These are phyloP conservation scores for Hirsutella thompsonii DNA, from an alignment of 2,329 filamentous ascomycete genomes.

Conservation along the genomic window DNA sequence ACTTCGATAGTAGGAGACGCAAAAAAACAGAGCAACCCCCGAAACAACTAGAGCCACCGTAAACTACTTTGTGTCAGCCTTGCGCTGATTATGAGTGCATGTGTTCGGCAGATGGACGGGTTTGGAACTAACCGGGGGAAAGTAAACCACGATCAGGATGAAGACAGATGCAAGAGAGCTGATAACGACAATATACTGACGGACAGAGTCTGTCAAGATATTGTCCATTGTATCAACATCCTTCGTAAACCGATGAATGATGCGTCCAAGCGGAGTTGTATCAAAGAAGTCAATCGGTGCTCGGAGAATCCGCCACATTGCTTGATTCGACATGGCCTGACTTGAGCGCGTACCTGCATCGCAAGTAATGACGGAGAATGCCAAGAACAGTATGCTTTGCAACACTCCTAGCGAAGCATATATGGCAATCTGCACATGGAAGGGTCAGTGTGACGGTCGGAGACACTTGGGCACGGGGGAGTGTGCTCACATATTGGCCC, in stretches of 20 bases:
- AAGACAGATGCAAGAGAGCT: no score
- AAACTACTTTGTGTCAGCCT: no score
- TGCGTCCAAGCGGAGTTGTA: slow-evolving; percentile 85
- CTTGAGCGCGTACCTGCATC: slow-evolving; percentile 70
- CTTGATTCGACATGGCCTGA: slow-evolving; percentile 66
- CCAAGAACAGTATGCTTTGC: slow-evolving; percentile 66
- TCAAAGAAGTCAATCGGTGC: slow-evolving; percentile 86
- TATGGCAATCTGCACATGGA: no score
- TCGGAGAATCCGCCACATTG: slow-evolving; percentile 61
- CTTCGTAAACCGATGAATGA: slow-evolving; percentile 91
- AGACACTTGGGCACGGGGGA: no score
- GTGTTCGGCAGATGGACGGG: no score
- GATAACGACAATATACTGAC: slow-evolving; percentile 91
- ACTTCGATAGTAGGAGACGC: slow-evolving; percentile 31
- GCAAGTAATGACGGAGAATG: slow-evolving; percentile 69
- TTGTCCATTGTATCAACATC: slow-evolving; percentile 98
- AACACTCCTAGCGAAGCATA: slow-evolving; percentile 58
- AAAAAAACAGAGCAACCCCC: slow-evolving; percentile 43
- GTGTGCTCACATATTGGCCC: slow-evolving; percentile 63
- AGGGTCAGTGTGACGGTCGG: no score
- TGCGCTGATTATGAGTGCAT: no score
- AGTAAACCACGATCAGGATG: slow-evolving; percentile 47
- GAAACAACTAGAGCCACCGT: no score
- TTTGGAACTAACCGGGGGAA: slow-evolving; percentile 67
- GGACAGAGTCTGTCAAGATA: slow-evolving; percentile 72